Conservation (phyloP, 495 filamentous ascomycete genomes). For the Baudoinia panamericana region DNA sequence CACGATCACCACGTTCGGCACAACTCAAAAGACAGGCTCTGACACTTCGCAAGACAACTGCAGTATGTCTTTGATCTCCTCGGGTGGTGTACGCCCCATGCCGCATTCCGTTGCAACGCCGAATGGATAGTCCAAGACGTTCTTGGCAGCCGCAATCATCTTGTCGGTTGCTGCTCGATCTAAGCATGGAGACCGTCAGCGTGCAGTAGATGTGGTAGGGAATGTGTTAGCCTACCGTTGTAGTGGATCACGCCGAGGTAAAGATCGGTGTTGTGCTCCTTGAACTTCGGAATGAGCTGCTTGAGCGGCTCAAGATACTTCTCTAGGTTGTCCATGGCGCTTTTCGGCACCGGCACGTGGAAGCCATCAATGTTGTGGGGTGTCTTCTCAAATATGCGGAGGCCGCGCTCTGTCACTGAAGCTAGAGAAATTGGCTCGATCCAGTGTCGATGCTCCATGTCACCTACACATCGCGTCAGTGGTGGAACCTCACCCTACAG, state of each 20-base stretch:
- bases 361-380: slow-evolving; percentile 28
- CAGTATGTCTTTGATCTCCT: slow-evolving; percentile 28
- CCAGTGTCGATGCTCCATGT: slow-evolving; percentile 33
- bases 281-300: slow-evolving; percentile 20
- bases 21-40: slow-evolving; percentile 5
- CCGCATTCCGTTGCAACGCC: slow-evolving; percentile 36
- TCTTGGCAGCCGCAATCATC: slow-evolving; percentile 28
- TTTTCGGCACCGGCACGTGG: slow-evolving; percentile 35
- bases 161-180: slow-evolving; percentile 31
- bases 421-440: slow-evolving; percentile 31
- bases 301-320: slow-evolving; percentile 28
- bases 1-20: too few relatives aligned
- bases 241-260: slow-evolving; percentile 35
- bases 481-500: background rate
- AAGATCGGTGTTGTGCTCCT: slow-evolving; percentile 21
- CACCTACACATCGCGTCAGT: slow-evolving; percentile 18
- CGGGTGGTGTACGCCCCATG: slow-evolving; percentile 30
- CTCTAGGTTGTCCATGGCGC: slow-evolving; percentile 22
- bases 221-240: too few relatives aligned
- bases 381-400: slow-evolving; percentile 6
- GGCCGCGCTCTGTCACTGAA: slow-evolving; percentile 18
- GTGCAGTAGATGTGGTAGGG: too few relatives aligned
- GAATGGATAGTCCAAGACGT: slow-evolving; percentile 27
- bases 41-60: slow-evolving; percentile 17
- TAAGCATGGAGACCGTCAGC: too few relatives aligned